Conservation (phyloP, 164 flowering plant genomes). For the Aristolochia contorta region DNA sequence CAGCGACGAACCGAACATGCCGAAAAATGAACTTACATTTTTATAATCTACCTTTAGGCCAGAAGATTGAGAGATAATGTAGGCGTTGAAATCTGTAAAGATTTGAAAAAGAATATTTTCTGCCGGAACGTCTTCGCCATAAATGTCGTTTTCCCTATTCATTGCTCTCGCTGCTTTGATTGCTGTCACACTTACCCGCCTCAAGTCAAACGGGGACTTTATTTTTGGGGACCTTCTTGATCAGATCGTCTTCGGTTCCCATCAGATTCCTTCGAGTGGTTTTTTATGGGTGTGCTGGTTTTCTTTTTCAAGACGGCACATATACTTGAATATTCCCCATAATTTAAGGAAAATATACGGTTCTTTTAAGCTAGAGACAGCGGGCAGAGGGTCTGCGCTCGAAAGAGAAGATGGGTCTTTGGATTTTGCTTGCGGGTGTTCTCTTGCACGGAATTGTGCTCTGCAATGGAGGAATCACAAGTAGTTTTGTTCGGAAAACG, state of each 20-base stretch:
- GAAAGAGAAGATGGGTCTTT: neutral
- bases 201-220: neutral
- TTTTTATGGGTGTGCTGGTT: neutral
- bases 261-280: neutral
- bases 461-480: slow-evolving; percentile 28
- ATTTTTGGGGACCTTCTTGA: neutral
- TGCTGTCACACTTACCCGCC: neutral
- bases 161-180: too few species aligned
- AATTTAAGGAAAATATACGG: neutral
- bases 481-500: slow-evolving; percentile 18
- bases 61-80: too few species aligned
- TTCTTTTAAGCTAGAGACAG: neutral
- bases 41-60: too few species aligned
- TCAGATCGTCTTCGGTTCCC: neutral
- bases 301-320: neutral
- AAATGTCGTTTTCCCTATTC: too few species aligned
- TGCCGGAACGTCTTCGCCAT: too few species aligned
- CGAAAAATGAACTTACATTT: too few species aligned
- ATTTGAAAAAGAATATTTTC: too few species aligned
- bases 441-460: slow-evolving; percentile 8
- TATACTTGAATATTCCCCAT: neutral
- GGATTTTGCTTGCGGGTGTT: slow-evolving; percentile 1
- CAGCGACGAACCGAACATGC: too few species aligned
- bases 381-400: neutral
- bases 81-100: too few species aligned